Conservation (phyloP, 2,329 filamentous ascomycete species). For the Botryotinia convoluta region DNA sequence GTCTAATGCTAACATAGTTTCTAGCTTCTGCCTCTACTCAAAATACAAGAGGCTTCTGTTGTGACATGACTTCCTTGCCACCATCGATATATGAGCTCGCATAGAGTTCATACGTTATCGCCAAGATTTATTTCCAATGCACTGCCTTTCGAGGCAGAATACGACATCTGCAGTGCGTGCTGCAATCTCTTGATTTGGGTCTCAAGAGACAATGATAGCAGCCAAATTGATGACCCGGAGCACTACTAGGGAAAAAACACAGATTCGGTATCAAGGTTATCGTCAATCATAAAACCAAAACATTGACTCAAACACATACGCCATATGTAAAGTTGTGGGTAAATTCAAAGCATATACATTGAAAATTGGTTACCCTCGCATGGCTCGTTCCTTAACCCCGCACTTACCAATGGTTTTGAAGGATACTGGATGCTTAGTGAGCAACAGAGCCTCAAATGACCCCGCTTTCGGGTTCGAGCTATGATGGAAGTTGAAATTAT, state of each 20-base stretch:
- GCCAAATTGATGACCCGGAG: neutral
- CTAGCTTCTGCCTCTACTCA: neutral
- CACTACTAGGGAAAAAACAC: neutral
- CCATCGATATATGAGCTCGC: neutral
- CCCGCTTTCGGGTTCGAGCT: neutral
- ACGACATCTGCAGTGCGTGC: neutral
- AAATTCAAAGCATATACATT: neutral
- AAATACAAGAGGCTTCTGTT: neutral
- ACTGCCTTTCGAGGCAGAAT: neutral
- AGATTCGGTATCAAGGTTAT: neutral
- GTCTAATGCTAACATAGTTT: neutral
- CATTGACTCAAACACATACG: neutral
- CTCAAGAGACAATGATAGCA: neutral
- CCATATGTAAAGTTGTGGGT: neutral
- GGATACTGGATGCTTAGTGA: neutral
- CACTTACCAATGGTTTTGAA: neutral
- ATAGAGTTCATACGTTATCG: neutral
- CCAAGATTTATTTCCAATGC: neutral
- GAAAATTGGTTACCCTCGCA: neutral
- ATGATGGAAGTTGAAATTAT: neutral
- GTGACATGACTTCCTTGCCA: neutral
- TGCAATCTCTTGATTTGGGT: neutral
- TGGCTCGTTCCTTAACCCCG: neutral
- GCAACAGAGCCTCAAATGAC: constrained; percentile 8
- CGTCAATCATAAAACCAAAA: neutral